These are phyloP conservation scores for Harringtonia aguacate DNA, from an alignment of 2,329 filamentous ascomycete genomes.

Conservation along the genomic window DNA sequence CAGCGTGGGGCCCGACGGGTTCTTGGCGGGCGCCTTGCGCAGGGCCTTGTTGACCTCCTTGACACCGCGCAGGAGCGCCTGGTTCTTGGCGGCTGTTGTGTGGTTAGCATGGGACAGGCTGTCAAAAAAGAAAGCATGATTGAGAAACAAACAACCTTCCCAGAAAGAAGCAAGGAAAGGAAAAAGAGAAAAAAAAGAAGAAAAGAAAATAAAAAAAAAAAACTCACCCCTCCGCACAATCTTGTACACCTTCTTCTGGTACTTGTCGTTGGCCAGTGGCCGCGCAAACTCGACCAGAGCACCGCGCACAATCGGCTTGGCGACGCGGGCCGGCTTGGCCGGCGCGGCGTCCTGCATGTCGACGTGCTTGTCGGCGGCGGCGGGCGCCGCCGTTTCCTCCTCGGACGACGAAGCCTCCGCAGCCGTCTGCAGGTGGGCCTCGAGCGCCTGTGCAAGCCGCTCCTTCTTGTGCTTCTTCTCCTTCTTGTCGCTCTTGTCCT, in stretches of 20 bases:
- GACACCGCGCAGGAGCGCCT: conserved; percentile 92
- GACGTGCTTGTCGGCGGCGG: conserved; percentile 31
- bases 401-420: conserved; percentile 30
- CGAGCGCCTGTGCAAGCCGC: conserved; percentile 54
- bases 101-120: conserved; percentile 11
- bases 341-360: conserved; percentile 32
- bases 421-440: conserved; percentile 52
- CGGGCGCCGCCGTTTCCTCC: conserved; percentile 8
- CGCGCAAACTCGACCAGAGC: conserved; percentile 71
- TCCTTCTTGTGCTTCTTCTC: conserved; percentile 66
- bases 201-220: conserved; percentile 1
- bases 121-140: no score
- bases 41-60: conserved; percentile 99
- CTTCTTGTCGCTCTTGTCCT: conserved; percentile 49
- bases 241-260: conserved; percentile 56
- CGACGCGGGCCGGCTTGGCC: conserved; percentile 19
- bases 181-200: background rate
- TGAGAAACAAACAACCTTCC: no score
- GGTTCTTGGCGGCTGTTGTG: conserved; percentile 74
- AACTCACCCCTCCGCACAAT: conserved; percentile 48
- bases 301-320: conserved; percentile 25
- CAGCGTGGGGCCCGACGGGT: conserved; percentile 39
- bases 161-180: background rate
- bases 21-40: conserved; percentile 72
- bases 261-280: conserved; percentile 72